A percentile compares a stretch with the other conserved stretches of the same genome.
Evolutionary conservation across 805 yeast genomes (phyloP).

Genomic region (Metschnikowia amazonensis): DNA sequence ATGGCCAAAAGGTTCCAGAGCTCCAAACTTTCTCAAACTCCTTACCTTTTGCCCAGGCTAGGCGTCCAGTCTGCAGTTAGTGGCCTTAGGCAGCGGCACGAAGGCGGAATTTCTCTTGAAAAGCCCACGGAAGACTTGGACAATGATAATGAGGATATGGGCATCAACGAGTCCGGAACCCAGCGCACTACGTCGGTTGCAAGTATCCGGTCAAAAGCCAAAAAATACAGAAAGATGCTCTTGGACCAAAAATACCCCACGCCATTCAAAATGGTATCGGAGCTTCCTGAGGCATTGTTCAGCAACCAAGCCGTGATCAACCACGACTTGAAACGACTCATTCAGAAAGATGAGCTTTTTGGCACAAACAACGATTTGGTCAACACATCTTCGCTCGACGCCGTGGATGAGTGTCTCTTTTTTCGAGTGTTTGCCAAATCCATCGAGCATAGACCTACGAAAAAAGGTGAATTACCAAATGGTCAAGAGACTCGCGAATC

Average conservation of each 20-base stretch:
- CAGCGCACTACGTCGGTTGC: constrained; percentile 25
- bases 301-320: constrained; percentile 30
- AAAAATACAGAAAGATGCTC: constrained; percentile 26
- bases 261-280: constrained; percentile 33
- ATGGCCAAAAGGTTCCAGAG: constrained; percentile 1
- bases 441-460: constrained; percentile 25
- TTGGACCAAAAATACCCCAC: constrained; percentile 35
- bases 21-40: constrained; percentile 40
- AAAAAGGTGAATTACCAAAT: background rate
- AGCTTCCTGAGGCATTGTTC: constrained; percentile 35
- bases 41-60: constrained; percentile 53
- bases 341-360: constrained; percentile 21
- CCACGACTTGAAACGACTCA: constrained; percentile 28
- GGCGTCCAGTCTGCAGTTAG: constrained; percentile 65
- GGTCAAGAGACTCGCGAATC: background rate
- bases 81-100: constrained; percentile 31
- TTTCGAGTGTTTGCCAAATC: constrained; percentile 37
- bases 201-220: constrained; percentile 32
- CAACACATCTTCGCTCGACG: constrained; percentile 26
- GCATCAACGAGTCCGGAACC: constrained; percentile 22
- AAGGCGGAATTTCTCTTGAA: constrained; percentile 12
- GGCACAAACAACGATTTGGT: constrained; percentile 22
- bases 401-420: constrained; percentile 34
- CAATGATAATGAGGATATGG: constrained; percentile 50
- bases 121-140: constrained; percentile 31